These are phyloP conservation scores for Trypanosoma mega DNA, from an alignment of 208 protist species.

Conservation along the genomic window DNA sequence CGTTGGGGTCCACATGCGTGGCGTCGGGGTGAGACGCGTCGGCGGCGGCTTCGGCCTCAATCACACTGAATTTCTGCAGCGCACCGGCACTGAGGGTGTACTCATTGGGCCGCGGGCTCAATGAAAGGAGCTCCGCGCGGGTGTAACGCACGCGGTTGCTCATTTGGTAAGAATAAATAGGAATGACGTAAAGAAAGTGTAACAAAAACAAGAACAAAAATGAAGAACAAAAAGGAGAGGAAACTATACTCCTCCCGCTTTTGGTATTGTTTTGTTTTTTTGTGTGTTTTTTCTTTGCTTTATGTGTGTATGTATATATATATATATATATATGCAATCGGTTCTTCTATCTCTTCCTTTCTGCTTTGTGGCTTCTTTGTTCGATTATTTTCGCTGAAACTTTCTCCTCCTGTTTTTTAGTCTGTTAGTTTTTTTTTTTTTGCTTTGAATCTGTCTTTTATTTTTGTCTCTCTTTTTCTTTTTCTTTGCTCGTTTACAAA, in stretches of 20 bases:
- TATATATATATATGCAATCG: too few relatives aligned
- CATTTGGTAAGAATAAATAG: slow-evolving; percentile 15
- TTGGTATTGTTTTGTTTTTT: not conserved
- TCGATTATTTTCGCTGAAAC: not conserved
- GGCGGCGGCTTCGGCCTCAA: slow-evolving; percentile 43
- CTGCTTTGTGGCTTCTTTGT: not conserved
- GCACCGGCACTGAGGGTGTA: slow-evolving; percentile 36
- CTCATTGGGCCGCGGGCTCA: slow-evolving; percentile 30
- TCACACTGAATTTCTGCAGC: slow-evolving; percentile 65
- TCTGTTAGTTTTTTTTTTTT: slow-evolving; percentile 1
- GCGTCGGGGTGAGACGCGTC: slow-evolving; percentile 6
- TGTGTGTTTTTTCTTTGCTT: not conserved
- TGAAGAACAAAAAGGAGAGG: slow-evolving; percentile 6
- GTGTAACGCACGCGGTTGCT: slow-evolving; percentile 44
- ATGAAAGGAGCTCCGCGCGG: slow-evolving; percentile 51
- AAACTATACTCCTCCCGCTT: not conserved
- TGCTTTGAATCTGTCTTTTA: not conserved
- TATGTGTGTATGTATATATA: too few relatives aligned
- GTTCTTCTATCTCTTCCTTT: not conserved
- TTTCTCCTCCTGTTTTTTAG: not conserved
- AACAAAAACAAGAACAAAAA: slow-evolving; percentile 15
- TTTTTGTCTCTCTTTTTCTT: not conserved
- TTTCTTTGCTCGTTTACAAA: not conserved
- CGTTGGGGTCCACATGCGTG: slow-evolving; percentile 1
- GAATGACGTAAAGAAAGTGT: slow-evolving; percentile 4